Percentiles rank a stretch among this genome's conserved stretches.
Evolutionary conservation across 2,329 filamentous ascomycete genomes (phyloP).

Genomic region (Diaporthe ilicicola): DNA sequence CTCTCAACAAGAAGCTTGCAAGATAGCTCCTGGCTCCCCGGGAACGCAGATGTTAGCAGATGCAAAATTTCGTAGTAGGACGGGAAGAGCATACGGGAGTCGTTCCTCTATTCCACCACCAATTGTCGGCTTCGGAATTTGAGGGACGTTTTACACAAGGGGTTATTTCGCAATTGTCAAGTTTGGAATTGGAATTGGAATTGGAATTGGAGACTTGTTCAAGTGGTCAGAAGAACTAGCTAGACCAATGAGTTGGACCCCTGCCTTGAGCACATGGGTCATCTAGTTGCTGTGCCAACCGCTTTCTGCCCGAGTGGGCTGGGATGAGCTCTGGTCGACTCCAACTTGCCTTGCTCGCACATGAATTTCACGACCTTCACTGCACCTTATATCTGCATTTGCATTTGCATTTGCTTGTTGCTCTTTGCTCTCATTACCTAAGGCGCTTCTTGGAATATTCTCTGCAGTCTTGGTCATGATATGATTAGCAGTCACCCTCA

Average conservation of each 20-base stretch:
- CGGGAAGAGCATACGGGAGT: background rate
- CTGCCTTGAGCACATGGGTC: background rate
- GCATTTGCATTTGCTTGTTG: conserved; percentile 29
- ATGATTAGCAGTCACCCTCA: conserved; percentile 44
- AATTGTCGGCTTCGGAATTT: background rate
- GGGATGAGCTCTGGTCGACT: background rate
- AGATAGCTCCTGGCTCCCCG: background rate
- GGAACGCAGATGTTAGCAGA: background rate
- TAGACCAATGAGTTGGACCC: background rate
- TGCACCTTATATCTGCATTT: conserved; percentile 5
- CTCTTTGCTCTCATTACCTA: conserved; percentile 20
- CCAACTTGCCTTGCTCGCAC: background rate
- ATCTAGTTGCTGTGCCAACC: conserved; percentile 17
- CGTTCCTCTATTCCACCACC: no score
- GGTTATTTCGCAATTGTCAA: background rate
- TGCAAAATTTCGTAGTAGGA: background rate
- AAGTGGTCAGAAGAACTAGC: background rate
- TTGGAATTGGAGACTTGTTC: background rate
- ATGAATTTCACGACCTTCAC: background rate
- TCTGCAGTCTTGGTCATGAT: conserved; percentile 41
- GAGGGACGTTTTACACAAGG: background rate
- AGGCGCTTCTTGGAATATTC: conserved; percentile 38
- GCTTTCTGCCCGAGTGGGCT: background rate
- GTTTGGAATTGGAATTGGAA: background rate
- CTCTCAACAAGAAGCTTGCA: background rate